Evolutionary conservation across 164 flowering plant species (phyloP).

Genomic region (Dillenia suffruticosa): DNA sequence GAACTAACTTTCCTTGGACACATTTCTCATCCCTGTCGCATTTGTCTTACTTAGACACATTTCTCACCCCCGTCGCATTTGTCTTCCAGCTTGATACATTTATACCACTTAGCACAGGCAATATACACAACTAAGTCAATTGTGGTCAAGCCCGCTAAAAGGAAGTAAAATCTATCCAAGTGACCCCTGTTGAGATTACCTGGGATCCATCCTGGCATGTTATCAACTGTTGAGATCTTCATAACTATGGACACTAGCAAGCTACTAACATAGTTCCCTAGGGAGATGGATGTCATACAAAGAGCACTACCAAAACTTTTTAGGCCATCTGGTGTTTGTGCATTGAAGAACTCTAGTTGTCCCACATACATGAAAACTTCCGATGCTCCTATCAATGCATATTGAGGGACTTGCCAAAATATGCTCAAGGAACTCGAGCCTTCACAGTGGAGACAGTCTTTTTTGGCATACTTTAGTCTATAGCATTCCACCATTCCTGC

Average conservation of each 20-base stretch:
- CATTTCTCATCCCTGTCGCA: not conserved
- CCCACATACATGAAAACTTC: conserved; percentile 96
- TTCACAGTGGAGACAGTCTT: conserved; percentile 49
- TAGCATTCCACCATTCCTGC: conserved; percentile 76
- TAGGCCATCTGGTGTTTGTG: conserved; percentile 80
- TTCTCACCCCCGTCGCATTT: not conserved
- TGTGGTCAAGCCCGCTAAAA: conserved; percentile 61
- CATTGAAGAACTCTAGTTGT: conserved; percentile 89
- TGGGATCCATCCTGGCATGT: conserved; percentile 91
- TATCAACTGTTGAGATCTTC: conserved; percentile 59
- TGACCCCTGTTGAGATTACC: conserved; percentile 89
- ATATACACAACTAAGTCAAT: conserved; percentile 59
- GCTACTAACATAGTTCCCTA: conserved; percentile 88
- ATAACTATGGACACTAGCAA: conserved; percentile 71
- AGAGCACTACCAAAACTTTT: conserved; percentile 96
- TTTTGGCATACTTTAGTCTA: conserved; percentile 57
- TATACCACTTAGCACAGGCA: conserved; percentile 73
- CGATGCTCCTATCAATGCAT: conserved; percentile 76
- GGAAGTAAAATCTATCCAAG: conserved; percentile 81
- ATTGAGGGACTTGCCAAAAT: conserved; percentile 94
- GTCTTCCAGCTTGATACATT: conserved; percentile 48
- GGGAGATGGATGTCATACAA: conserved; percentile 88
- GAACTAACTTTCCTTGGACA: no score
- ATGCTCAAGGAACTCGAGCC: conserved; percentile 80
- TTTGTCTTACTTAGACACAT: conserved; percentile 20